A percentile compares a stretch with the other conserved stretches of the same genome.
Conservation (phyloP, 192 early-diverging fungal genomes). For the Coemansia sp. region DNA sequence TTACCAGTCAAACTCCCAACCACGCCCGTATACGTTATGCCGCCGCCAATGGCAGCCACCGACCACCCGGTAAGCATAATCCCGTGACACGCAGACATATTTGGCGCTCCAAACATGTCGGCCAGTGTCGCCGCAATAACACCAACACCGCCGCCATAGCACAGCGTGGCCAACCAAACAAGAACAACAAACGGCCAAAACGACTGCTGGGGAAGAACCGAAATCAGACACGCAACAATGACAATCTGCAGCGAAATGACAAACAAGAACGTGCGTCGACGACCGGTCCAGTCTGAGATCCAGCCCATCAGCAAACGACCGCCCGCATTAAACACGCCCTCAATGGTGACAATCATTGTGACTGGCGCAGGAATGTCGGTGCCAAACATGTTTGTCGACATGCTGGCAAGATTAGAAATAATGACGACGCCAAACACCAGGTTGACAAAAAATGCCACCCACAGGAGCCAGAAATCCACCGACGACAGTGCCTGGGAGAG, state of each 20-base stretch:
- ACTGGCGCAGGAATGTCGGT: constrained; percentile 30
- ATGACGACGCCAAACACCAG: constrained; percentile 64
- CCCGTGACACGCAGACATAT: constrained; percentile 72
- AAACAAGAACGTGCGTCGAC: constrained; percentile 68
- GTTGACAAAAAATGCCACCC: constrained; percentile 66
- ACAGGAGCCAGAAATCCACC: constrained; percentile 61
- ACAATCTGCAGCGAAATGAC: constrained; percentile 60
- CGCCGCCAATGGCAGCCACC: constrained; percentile 70
- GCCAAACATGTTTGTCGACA: constrained; percentile 60
- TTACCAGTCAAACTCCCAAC: constrained; percentile 50
- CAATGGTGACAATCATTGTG: constrained; percentile 58
- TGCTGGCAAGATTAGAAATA: constrained; percentile 64
- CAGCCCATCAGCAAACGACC: constrained; percentile 61
- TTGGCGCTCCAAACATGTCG: constrained; percentile 80
- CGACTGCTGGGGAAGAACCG: constrained; percentile 54
- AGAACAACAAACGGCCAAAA: constrained; percentile 64
- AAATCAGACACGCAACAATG: constrained; percentile 61
- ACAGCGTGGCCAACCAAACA: constrained; percentile 65
- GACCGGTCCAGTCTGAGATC: constrained; percentile 60
- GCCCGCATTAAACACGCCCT: constrained; percentile 61
- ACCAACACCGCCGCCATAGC: constrained; percentile 77
- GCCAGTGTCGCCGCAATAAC: constrained; percentile 74
- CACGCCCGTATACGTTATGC: constrained; percentile 66
- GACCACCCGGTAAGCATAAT: constrained; percentile 79
- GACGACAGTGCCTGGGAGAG: constrained; percentile 59